Base-by-base conservation (phyloP, 2,329 filamentous ascomycete species). In the Aureobasidium leucospermi region DNA sequence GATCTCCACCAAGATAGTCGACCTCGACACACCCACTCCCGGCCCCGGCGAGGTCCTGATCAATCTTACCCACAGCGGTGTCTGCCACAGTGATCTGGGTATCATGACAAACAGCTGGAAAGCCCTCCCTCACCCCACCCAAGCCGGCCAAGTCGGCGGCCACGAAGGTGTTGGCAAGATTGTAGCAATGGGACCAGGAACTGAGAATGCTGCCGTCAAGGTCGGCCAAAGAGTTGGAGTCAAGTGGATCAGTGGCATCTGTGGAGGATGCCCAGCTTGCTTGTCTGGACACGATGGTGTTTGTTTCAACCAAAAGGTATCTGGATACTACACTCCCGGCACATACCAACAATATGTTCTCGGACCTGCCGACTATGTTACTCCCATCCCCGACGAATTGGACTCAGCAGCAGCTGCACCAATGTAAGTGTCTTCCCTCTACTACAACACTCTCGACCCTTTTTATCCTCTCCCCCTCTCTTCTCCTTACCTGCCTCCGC, bases 271-370 rank as follows among this genome's bases (percentile, higher is more conserved):
- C 70, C 68, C 72, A 15, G 72, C 83, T 61, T 86, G 83, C 67
- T 73, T 80, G 57, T 75, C 76, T 11, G 81, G 80, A 45, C 72
- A 76, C 28, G 84, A 85, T 63, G 81, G 78, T 9, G 71, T 78
- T 41, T 85, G 83, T 70, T 74, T 77, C 63, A 79, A 81, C 43
- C 75, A 78, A 61, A 82, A 81, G 67, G 66, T 88, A 51, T 85
- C 81, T 0, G 86, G 86, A 5, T 88, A 87, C 73, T 86, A 83
- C 69, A 83, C 80, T 0, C 85, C 85, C 0, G 86, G 86, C 39
- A 89, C 85, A n/a, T 89, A 88, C 69, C 86, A 88, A 68, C 84
- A 63, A 41, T 89, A 88, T 67, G 80, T 81, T 16, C 68, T 86
- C 15, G 81, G 79, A 0, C 83, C 84, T 9, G 85, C 85, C 3